A percentile compares a stretch with the other conserved stretches of the same genome.
These are phyloP conservation scores for Colletotrichum destructivum DNA, from an alignment of 2,329 filamentous ascomycete species.

Conservation along the genomic window DNA sequence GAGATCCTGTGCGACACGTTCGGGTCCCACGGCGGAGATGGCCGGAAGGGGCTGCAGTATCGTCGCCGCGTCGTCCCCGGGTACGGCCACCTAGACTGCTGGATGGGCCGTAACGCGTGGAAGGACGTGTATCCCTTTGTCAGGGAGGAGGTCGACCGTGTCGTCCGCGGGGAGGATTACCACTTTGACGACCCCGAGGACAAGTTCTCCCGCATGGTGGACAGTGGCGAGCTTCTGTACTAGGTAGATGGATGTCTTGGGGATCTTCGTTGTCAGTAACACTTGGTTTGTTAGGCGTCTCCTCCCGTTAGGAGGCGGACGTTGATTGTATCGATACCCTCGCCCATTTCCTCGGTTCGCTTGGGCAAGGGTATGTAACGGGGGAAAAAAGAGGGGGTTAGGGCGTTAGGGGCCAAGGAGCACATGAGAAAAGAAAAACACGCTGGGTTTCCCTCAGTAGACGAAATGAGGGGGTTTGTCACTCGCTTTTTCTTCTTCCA, in stretches of 20 bases:
- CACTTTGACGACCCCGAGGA: constrained; percentile 61
- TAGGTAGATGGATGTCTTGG: constrained; percentile 37
- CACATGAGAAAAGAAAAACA: neutral
- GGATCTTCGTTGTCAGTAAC: neutral
- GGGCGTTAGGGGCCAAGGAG: neutral
- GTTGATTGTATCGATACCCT: neutral
- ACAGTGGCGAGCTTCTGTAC: constrained; percentile 57
- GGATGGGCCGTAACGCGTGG: constrained; percentile 73
- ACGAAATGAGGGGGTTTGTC: neutral
- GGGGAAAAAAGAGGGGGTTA: too few relatives aligned
- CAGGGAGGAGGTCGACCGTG: constrained; percentile 68
- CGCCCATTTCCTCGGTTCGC: neutral
- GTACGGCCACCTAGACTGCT: constrained; percentile 74
- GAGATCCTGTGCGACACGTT: constrained; percentile 67
- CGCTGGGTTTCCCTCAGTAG: neutral
- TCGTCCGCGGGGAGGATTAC: constrained; percentile 60
- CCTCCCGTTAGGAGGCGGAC: neutral
- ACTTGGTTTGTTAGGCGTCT: neutral
- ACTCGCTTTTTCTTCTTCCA: neutral
- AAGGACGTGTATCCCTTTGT: constrained; percentile 73
- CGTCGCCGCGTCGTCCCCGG: constrained; percentile 67
- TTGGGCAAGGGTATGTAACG: neutral
- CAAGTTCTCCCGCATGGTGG: constrained; percentile 58
- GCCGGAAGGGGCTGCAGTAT: constrained; percentile 59
- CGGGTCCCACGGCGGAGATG: constrained; percentile 52